Evolutionary conservation across 306 rosid species (phyloP).

Genomic region (Citrullus amarus): DNA sequence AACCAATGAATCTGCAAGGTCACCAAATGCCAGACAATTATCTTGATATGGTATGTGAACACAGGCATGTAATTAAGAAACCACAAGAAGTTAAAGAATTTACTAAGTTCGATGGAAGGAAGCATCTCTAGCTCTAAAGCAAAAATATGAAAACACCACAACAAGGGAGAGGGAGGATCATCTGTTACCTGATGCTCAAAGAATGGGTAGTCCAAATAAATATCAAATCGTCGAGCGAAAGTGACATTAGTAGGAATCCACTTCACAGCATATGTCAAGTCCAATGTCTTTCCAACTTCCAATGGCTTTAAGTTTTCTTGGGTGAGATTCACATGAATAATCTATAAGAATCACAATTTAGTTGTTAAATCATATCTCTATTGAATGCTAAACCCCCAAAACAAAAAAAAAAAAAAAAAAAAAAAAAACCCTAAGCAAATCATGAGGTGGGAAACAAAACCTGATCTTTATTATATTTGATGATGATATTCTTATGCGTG

Average conservation of each 20-base stretch:
- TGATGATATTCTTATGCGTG: conserved; percentile 64
- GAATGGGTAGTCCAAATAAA: conserved; percentile 91
- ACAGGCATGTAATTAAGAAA: conserved; percentile 9
- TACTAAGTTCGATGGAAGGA: neutral
- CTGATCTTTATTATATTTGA: conserved; percentile 92
- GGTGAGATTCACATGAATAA: conserved; percentile 88
- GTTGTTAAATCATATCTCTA: conserved; percentile 5
- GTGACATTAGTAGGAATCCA: conserved; percentile 73
- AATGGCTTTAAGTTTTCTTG: conserved; percentile 70
- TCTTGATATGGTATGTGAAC: conserved; percentile 8
- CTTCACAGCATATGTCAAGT: conserved; percentile 79
- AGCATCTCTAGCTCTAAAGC: neutral
- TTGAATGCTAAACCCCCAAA: neutral
- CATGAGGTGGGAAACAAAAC: conserved; percentile 20
- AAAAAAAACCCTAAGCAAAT: neutral
- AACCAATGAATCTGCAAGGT: conserved; percentile 92
- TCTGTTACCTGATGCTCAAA: conserved; percentile 85
- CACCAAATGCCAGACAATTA: conserved; percentile 11
- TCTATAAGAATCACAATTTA: conserved; percentile 32
- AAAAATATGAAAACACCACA: neutral
- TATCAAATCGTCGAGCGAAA: conserved; percentile 86
- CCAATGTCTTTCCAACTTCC: conserved; percentile 52
- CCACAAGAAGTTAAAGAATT: neutral
- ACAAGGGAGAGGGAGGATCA: neutral
- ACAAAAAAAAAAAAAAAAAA: neutral